A percentile compares a stretch with the other conserved stretches of the same genome.
Evolutionary conservation across 305 asterid species (phyloP).

Genomic region (Andrographis paniculata): DNA sequence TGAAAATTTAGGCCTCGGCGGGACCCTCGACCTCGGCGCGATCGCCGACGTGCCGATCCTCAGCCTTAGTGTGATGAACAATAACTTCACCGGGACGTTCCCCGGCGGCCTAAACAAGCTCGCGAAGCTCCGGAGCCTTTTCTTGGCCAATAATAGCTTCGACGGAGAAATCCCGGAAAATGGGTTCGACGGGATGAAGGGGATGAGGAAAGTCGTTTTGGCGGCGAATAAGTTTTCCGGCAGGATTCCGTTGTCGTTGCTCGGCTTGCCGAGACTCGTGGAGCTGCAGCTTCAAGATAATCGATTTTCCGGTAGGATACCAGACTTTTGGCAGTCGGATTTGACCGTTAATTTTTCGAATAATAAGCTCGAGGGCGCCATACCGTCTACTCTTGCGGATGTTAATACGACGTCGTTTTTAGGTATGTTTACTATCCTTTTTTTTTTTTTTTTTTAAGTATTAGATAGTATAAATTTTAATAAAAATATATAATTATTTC

Average conservation of each 20-base stretch:
- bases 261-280: conserved; percentile 35
- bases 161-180: conserved; percentile 47
- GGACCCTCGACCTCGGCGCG: conserved; percentile 25
- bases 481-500: too few relatives aligned
- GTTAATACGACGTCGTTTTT: conserved; percentile 34
- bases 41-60: conserved; percentile 28
- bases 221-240: conserved; percentile 42
- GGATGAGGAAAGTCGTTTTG: conserved; percentile 33
- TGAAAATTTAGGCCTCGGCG: conserved; percentile 45
- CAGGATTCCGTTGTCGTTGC: conserved; percentile 45
- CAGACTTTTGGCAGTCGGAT: conserved; percentile 45
- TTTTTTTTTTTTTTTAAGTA: neutral
- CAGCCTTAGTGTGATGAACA: conserved; percentile 48
- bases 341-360: conserved; percentile 35
- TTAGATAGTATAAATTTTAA: too few relatives aligned
- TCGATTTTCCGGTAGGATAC: conserved; percentile 47
- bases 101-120: conserved; percentile 38
- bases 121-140: conserved; percentile 34
- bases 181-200: conserved; percentile 48
- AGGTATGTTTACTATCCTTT: conserved; percentile 25
- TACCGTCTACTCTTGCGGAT: neutral
- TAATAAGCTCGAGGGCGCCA: conserved; percentile 32
- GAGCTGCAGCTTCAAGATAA: conserved; percentile 48
- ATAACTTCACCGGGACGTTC: conserved; percentile 44
- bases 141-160: conserved; percentile 42